Percentiles rank a stretch among this genome's conserved stretches.
phyloP scores from a whole-genome alignment of 163 green algal genomes.

The Chlamydomonas reinhardtii region DNA sequence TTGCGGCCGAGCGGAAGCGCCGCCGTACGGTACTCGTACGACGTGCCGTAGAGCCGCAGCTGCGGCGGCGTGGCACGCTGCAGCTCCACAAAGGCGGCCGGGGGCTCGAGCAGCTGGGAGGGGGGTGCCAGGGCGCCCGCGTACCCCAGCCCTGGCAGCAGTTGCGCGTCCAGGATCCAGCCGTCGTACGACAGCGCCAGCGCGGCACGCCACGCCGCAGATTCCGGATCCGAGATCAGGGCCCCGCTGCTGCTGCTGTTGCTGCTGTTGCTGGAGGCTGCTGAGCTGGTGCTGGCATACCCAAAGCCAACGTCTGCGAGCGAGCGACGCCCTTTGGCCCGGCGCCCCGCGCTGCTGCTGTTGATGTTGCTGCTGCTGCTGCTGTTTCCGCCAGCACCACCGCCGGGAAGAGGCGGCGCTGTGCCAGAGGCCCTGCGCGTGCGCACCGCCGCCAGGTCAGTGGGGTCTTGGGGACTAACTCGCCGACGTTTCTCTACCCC shows the following conservation, averaged over 20 bases:
- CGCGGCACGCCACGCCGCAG: not conserved
- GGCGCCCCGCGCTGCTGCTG: not conserved
- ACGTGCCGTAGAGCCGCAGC: constrained; percentile 1
- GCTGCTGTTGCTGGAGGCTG: not conserved
- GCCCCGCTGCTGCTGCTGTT: not conserved
- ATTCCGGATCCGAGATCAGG: not conserved
- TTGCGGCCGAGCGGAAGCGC: constrained; percentile 10
- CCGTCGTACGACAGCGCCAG: constrained; percentile 17
- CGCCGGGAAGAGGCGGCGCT: not conserved
- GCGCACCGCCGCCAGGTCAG: not conserved
- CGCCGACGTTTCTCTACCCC: too few species aligned
- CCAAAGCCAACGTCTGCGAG: too few species aligned
- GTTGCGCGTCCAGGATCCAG: constrained; percentile 39
- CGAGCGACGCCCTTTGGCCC: too few species aligned
- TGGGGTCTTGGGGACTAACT: too few species aligned
- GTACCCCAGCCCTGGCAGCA: not conserved
- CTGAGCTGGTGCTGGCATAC: not conserved
- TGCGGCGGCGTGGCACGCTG: not conserved
- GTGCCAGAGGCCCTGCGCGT: not conserved
- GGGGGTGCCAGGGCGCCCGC: not conserved
- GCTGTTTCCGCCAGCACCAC: not conserved
- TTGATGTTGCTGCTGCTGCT: not conserved
- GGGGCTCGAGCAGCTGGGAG: not conserved
- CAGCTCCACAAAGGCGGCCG: not conserved
- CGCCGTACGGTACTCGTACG: constrained; percentile 3